These are phyloP conservation scores for Aspergillus oerlinghausenensis DNA, from an alignment of 2,329 filamentous ascomycete species.

Conservation along the genomic window DNA sequence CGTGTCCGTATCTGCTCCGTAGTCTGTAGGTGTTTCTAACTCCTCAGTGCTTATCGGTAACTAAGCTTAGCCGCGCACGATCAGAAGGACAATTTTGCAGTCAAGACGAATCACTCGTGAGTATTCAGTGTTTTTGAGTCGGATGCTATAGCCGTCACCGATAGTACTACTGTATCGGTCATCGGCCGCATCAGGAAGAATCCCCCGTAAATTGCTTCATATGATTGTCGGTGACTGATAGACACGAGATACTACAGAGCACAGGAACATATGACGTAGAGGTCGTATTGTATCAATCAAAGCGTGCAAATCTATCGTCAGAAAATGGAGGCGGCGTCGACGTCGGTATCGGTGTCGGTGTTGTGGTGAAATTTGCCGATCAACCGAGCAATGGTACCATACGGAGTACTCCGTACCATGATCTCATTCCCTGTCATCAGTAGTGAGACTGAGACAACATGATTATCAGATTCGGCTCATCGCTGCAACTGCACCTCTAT, in stretches of 20 bases:
- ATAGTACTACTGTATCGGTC: not conserved
- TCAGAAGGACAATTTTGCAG: not conserved
- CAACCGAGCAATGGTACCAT: not conserved
- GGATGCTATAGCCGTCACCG: not conserved
- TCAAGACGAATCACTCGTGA: no score
- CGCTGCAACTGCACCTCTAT: not conserved
- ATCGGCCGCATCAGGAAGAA: not conserved
- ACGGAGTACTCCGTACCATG: not conserved
- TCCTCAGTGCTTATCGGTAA: no score
- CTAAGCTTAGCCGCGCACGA: no score
- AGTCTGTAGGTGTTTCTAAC: not conserved
- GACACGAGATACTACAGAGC: no score
- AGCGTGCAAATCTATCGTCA: conserved; percentile 10
- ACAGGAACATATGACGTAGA: conserved; percentile 1
- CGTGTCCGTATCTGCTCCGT: no score
- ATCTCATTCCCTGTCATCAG: not conserved
- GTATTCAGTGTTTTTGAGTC: not conserved
- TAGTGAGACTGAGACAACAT: not conserved
- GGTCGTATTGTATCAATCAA: not conserved
- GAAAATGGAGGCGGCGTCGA: conserved; percentile 6
- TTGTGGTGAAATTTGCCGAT: not conserved
- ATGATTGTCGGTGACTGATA: not conserved
- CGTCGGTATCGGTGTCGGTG: not conserved
- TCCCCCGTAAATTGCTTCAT: not conserved
- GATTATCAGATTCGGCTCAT: not conserved